Evolutionary conservation across 2,329 filamentous ascomycete genomes (phyloP), one percentile per base, ranked within the genome.

Genomic region (Mycogone perniciosa): DNA sequence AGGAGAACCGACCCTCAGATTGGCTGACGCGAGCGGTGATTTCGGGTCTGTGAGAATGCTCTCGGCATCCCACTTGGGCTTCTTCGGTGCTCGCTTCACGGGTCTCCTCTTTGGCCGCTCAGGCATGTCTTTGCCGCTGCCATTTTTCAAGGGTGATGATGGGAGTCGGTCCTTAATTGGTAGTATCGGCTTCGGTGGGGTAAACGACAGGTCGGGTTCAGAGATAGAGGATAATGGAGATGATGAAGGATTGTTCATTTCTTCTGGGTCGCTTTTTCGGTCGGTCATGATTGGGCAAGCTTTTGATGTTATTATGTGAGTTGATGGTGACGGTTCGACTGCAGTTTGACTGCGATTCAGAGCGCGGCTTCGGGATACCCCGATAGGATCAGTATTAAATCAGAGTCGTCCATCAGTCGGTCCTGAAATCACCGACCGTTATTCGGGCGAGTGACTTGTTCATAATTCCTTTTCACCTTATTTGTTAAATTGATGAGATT

Each of bases 21-120:
- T 67, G 5, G 67, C 67, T 11, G 57, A 62, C 11, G 68, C 69
- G 1, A 73, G 56, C 29, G 70, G 70, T 2, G 70, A 73, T 30
- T 66, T 70, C 1, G 62, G 54, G 42, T 71, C 63, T 7, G 61
- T 65, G 13, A 71, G 56, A 26, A 72, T 63, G 11, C 59, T 66
- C 10, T 69, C 64, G 4, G 63, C 55, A 27, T 62, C 61, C 69
- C 69, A 72, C 56, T 64, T 69, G 0, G 62, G 60, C 51, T 65
- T 71, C 48, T 35, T 50, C 6, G 44, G 39, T 5, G 33, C 4
- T 4, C 41, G 39, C 31, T 47, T 54, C 3, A 29, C 7, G 27
- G 31, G 20, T 31, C 30, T 51, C 33, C 13, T 51, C 20, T 53
- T 53, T 11, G 33, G 51, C 29, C 43, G 31, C 11, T 31, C 40